A percentile compares a stretch with the other conserved stretches of the same genome.
Conservation (phyloP, 1,284 basidiomycete species). For the Ustilago xerochloae region DNA sequence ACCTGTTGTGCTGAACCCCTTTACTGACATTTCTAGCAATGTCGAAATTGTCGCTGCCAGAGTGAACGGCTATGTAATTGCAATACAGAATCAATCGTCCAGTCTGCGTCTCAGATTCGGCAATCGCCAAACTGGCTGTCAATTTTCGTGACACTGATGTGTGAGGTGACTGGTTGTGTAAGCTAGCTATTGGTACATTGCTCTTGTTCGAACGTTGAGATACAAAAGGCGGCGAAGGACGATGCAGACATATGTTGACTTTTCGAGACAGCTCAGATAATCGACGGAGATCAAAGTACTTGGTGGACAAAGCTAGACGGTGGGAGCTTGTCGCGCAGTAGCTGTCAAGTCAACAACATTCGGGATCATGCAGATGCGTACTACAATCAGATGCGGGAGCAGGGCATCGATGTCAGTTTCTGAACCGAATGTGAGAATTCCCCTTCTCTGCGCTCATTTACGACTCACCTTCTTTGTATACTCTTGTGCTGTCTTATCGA, state of each 20-base stretch:
- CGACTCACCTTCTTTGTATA: constrained; percentile 53
- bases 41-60: no score
- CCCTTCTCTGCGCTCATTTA: neutral
- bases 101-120: no score
- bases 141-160: neutral
- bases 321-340: neutral
- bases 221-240: neutral
- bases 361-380: constrained; percentile 25
- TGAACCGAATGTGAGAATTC: neutral
- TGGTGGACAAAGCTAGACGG: neutral
- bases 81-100: no score
- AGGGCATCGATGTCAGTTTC: neutral
- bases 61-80: no score
- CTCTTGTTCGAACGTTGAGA: no score
- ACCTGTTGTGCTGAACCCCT: no score
- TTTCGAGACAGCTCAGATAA: neutral
- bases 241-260: neutral
- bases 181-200: constrained; percentile 27
- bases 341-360: neutral
- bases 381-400: neutral
- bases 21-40: no score
- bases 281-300: neutral
- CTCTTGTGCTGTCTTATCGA: constrained; percentile 58
- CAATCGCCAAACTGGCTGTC: neutral
- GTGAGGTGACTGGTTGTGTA: constrained; percentile 7